Base-by-base conservation (phyloP, 2,329 filamentous ascomycete genomes). In the Colletotrichum abscissum region DNA sequence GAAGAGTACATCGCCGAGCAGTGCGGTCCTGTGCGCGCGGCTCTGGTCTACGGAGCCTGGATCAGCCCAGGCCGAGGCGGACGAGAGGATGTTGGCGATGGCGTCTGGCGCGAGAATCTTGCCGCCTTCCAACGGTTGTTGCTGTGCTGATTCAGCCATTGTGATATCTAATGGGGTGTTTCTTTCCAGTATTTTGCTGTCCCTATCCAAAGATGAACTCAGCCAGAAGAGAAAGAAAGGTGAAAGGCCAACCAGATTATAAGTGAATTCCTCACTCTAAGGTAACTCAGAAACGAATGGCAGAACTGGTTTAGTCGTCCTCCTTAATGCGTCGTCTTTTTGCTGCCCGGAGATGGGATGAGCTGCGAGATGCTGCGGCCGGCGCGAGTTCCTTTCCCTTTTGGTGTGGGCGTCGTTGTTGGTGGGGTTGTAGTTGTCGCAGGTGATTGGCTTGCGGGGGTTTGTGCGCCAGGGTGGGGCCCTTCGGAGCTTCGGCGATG, bases 1-100 rank as follows among this genome's bases (percentile, higher is more conserved):
- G 8, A 76, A 77, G 52, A 88, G 78, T 0, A 89, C 82, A 0
- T 79, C 78, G n/a, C 30, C 52, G 6, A 72, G 38, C 24, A 74
- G 4, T 1, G 58, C 33, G 5, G 72, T 72, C 42, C 58, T 63
- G 35, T 64, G 68, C 12, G 49, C 52, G 33, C 63, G 56, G 52
- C 59, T 30, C 49, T 72, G 57, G 35, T 67, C 69, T 9, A 65
- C 46, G 16, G 71, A 52, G 8, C 35, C 56, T 24, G 71, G 70
- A 38, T 73, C 38, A 8, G 60, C 35, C 56, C 56, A 62, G 1
- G 71, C 63, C 4, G 70, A 70, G n/a, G 70, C 70, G 55, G 60
- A 46, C 8, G 70, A 57, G 28, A 73, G 26, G 8, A 73, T 35
- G 24, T 19, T 26, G 26, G 67, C 71, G 26, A 73, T 66, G 56